Evolutionary conservation across 2,329 filamentous ascomycete species (phyloP).

Genomic region (Neocatenulostroma microsporum): DNA sequence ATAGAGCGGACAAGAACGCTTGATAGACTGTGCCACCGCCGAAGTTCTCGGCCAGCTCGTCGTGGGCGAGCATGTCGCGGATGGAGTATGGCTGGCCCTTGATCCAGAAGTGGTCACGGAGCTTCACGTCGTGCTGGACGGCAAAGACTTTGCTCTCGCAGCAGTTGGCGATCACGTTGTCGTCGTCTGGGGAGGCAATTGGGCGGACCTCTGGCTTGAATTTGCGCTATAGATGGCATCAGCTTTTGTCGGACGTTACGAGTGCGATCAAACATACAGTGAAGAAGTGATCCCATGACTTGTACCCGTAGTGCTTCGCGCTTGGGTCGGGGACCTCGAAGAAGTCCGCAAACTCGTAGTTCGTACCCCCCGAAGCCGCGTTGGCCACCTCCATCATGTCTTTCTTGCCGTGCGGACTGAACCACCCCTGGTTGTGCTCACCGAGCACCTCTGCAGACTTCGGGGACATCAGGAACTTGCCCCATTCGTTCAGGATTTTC

Average conservation of each 20-base stretch:
- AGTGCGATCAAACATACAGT: constrained; percentile 28
- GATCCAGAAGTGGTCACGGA: constrained; percentile 58
- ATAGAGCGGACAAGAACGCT: constrained; percentile 59
- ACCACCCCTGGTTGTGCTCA: constrained; percentile 33
- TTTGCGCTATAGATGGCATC: constrained; percentile 29
- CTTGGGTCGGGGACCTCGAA: constrained; percentile 51
- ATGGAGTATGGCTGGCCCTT: constrained; percentile 61
- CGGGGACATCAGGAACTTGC: constrained; percentile 28
- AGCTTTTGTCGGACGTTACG: background rate
- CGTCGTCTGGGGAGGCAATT: constrained; percentile 49
- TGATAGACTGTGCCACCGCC: constrained; percentile 61
- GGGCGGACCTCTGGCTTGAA: constrained; percentile 52
- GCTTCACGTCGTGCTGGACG: constrained; percentile 43
- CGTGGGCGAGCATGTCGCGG: constrained; percentile 43
- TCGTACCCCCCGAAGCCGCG: constrained; percentile 19
- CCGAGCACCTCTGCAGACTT: constrained; percentile 33
- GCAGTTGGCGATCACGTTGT: constrained; percentile 51
- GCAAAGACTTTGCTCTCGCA: constrained; percentile 58
- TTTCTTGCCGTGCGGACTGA: constrained; percentile 32
- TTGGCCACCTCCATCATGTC: constrained; percentile 31
- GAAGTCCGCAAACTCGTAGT: constrained; percentile 42
- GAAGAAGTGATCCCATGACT: constrained; percentile 66
- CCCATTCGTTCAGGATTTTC: constrained; percentile 46
- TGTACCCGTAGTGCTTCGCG: constrained; percentile 51
- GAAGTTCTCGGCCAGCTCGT: constrained; percentile 48